Base-by-base conservation (phyloP, 2,329 filamentous ascomycete species). In the Aspergillus luchuensis region DNA sequence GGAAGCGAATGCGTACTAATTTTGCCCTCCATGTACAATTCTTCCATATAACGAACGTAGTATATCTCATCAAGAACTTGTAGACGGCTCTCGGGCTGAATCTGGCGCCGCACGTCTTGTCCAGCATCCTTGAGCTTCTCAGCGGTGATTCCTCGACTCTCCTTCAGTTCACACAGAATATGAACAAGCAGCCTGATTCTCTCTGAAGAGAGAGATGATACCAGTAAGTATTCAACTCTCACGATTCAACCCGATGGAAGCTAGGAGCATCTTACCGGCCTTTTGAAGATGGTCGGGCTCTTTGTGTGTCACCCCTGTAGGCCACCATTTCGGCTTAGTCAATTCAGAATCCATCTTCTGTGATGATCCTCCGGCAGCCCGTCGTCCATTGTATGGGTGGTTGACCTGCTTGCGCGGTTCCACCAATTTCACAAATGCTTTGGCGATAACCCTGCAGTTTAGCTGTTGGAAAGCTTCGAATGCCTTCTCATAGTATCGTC, bases 211-310 rank as follows among this genome's bases (percentile, higher is more conserved):
- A 33, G 2, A 15, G n/a, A 5, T 8, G 4, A n/a, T 5, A 25
- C 61, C n/a, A 65, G 41, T 33, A 56, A 13, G 8, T 19, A 15
- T 36, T 38, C 25, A 21, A 33, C 1, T 36, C 53, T 6, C 6
- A 3, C 8, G 23, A 21, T 17, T 23, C n/a, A 45, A 10, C 4
- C n/a, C 15, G 28, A 51, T 17, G 17, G n/a, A 30, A 33, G 28
- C 28, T 10, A 19, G 11, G 8, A 33, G 7, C 28, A n/a, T 36
- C 74, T 63, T 71, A 80, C 78, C 75, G 52, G 70, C 67, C 61
- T 79, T 79, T 36, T 71, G 69, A 17, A 80, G 70, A 67, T 81
- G 79, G 61, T 80, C 79, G 8, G 79, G 79, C 60, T 81, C 79
- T 59, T 71, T 74, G 62, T 81, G 79, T 11, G 69, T 76, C 45